phyloP scores from a whole-genome alignment of 768 basidiomycete species.

The Sporobolomyces roseus region DNA sequence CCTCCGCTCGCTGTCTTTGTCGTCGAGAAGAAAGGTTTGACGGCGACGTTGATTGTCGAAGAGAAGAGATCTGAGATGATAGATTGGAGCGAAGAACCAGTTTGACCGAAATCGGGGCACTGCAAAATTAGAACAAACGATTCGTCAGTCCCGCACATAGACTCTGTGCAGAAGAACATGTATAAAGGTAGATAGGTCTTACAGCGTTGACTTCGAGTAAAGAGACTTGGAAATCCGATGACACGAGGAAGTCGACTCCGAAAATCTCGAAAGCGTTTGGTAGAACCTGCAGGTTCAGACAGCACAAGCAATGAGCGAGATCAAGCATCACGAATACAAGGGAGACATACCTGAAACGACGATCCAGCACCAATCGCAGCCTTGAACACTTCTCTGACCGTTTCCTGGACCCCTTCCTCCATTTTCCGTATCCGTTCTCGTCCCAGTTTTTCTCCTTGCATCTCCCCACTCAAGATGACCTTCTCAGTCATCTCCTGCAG shows the following conservation, averaged over 20 bases:
- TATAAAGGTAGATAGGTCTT: neutral
- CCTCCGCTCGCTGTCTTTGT: neutral
- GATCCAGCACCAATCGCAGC: conserved; percentile 74
- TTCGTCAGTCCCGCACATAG: neutral
- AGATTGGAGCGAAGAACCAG: conserved; percentile 51
- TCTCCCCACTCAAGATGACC: conserved; percentile 31
- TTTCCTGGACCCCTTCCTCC: conserved; percentile 60
- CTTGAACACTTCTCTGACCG: conserved; percentile 74
- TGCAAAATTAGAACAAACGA: neutral
- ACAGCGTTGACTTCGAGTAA: conserved; percentile 90
- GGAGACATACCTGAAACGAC: conserved; percentile 74
- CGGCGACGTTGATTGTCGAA: conserved; percentile 19
- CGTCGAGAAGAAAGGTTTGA: conserved; percentile 29
- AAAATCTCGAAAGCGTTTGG: conserved; percentile 93
- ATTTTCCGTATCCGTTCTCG: conserved; percentile 56
- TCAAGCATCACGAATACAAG: too few relatives aligned
- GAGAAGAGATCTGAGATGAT: conserved; percentile 41
- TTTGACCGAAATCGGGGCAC: conserved; percentile 83
- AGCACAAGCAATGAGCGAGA: neutral
- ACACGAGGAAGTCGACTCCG: conserved; percentile 84
- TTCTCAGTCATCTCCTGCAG: conserved; percentile 47
- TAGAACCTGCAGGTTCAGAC: conserved; percentile 57
- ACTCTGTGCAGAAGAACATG: neutral
- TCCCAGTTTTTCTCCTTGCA: conserved; percentile 44
- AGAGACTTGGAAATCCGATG: conserved; percentile 57